Conservation (phyloP, 163 green algal species). For the Scenedesmus sp. region DNA sequence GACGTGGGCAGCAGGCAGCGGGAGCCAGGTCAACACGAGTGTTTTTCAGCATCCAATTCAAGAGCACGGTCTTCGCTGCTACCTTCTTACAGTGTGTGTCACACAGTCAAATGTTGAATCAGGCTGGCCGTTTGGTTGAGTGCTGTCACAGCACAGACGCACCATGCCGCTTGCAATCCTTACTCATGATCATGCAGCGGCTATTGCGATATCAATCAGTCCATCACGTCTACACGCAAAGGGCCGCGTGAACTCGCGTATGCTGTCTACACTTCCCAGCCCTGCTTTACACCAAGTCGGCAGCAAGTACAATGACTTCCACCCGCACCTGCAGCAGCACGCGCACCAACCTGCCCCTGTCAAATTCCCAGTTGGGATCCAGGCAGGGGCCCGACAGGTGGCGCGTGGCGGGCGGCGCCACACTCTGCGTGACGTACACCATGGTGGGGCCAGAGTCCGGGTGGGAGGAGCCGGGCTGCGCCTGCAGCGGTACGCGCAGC, state of each 20-base stretch:
- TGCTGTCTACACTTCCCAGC: no score
- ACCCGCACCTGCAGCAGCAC: constrained; percentile 39
- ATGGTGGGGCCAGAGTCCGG: not conserved
- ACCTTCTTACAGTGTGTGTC: no score
- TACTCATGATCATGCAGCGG: no score
- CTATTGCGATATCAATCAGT: no score
- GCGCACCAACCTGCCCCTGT: not conserved
- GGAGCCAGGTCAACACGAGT: not conserved
- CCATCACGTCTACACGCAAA: no score
- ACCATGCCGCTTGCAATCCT: no score
- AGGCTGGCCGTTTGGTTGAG: no score
- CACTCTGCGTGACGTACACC: not conserved
- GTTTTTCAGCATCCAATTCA: not conserved
- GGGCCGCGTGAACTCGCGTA: no score
- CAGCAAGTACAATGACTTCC: not conserved
- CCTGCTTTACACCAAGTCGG: not conserved
- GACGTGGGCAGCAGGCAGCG: not conserved
- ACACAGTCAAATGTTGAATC: no score
- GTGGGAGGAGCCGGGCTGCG: not conserved
- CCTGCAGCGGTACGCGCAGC: not conserved
- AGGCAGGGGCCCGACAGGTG: constrained; percentile 1
- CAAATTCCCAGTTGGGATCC: constrained; percentile 44
- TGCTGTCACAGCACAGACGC: no score
- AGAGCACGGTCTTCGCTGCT: no score
- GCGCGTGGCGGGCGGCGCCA: constrained; percentile 10